Percentiles rank a stretch among this genome's conserved stretches.
These are phyloP conservation scores for Exophiala dermatitidis DNA, from an alignment of 2,329 filamentous ascomycete species.

Conservation along the genomic window DNA sequence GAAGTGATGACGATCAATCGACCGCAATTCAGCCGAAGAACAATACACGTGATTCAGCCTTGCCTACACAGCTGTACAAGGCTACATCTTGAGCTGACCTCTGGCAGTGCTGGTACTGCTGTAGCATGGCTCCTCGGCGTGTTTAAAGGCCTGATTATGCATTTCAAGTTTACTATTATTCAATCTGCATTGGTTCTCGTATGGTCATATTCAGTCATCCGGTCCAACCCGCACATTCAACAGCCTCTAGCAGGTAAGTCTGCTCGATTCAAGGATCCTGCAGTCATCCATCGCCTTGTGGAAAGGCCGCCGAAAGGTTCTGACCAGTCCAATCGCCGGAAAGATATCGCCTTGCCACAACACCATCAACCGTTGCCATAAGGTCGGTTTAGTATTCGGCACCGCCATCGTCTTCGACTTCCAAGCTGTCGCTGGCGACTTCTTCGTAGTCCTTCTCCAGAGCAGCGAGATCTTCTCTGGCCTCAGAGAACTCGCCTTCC, in stretches of 20 bases:
- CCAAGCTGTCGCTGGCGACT: slow-evolving; percentile 61
- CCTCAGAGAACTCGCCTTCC: slow-evolving; percentile 83
- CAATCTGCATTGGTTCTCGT: slow-evolving; percentile 12
- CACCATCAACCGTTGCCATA: not conserved
- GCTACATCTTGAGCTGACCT: too few relatives aligned
- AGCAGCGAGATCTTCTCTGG: slow-evolving; percentile 76
- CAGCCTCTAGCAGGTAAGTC: not conserved
- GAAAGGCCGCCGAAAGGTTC: too few relatives aligned
- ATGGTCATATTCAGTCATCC: slow-evolving; percentile 5
- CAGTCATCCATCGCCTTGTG: too few relatives aligned
- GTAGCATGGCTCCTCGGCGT: too few relatives aligned
- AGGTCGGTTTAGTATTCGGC: slow-evolving; percentile 16
- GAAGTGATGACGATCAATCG: too few relatives aligned
- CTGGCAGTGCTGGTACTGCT: too few relatives aligned
- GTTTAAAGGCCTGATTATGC: not conserved
- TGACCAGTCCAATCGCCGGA: too few relatives aligned
- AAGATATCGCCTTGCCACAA: not conserved
- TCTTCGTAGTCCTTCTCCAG: slow-evolving; percentile 84
- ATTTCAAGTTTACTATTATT: slow-evolving; percentile 3
- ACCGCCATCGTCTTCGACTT: slow-evolving; percentile 49
- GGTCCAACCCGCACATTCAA: slow-evolving; percentile 1
- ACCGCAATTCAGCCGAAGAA: too few relatives aligned
- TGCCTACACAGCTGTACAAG: too few relatives aligned
- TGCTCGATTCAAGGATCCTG: not conserved
- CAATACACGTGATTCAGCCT: too few relatives aligned